phyloP scores from a whole-genome alignment of 177 flowering plant genomes.

The Telopea speciosissima region DNA sequence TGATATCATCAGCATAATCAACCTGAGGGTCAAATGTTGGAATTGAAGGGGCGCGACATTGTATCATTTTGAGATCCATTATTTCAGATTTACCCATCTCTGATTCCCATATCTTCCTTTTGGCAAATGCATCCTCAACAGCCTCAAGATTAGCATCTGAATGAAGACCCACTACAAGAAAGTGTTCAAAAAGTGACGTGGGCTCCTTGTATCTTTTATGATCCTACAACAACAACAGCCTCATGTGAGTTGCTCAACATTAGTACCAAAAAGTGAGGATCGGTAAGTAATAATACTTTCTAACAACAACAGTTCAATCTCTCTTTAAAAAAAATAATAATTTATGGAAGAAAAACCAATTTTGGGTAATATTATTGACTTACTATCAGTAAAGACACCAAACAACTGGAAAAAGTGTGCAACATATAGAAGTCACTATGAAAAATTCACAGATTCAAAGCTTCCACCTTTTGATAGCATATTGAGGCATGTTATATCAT shows the following conservation, averaged over 20 bases:
- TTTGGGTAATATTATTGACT: background rate
- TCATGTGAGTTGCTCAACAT: conserved; percentile 2
- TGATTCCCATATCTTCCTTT: conserved; percentile 71
- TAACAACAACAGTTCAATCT: no score
- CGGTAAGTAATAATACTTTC: background rate
- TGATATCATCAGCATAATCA: conserved; percentile 7
- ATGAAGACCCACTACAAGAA: conserved; percentile 76
- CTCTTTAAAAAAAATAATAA: no score
- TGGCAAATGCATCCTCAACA: conserved; percentile 77
- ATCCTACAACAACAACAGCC: conserved; percentile 44
- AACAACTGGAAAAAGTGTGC: background rate
- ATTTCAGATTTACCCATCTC: conserved; percentile 44
- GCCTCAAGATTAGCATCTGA: conserved; percentile 69
- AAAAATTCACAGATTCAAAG: background rate
- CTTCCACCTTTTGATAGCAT: background rate
- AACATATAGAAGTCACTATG: no score
- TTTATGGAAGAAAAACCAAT: background rate
- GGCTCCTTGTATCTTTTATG: conserved; percentile 63
- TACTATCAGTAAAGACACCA: background rate
- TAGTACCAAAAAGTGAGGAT: background rate
- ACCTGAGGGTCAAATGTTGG: conserved; percentile 90
- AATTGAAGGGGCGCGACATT: conserved; percentile 44
- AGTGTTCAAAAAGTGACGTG: conserved; percentile 78
- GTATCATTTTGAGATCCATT: conserved; percentile 33
- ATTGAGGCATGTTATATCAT: background rate